Percentiles rank a stretch among this genome's conserved stretches.
phyloP scores from a whole-genome alignment of 306 rosid genomes.

The Gillenia trifoliata region DNA sequence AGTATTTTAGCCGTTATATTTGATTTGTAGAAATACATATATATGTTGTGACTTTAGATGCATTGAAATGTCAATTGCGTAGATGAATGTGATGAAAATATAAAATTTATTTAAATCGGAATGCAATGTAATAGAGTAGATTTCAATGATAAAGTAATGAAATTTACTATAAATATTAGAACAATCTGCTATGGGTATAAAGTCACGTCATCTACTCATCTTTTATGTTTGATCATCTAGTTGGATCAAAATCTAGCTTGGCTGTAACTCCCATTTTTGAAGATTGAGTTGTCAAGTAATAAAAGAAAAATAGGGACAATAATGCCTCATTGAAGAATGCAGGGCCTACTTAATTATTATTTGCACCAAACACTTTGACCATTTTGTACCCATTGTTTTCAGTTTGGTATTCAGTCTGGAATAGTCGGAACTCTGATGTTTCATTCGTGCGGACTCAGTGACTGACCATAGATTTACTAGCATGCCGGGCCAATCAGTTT shows the following conservation, averaged over 20 bases:
- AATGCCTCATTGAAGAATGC: neutral
- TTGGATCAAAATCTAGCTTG: neutral
- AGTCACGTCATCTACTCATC: neutral
- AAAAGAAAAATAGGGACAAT: neutral
- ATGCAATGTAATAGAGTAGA: no score
- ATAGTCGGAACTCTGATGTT: neutral
- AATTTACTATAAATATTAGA: neutral
- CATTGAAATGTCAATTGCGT: no score
- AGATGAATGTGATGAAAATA: no score
- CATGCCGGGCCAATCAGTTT: neutral
- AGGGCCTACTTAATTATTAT: slow-evolving; percentile 10
- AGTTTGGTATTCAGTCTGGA: neutral
- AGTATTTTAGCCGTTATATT: no score
- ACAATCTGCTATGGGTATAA: neutral
- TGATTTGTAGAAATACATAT: no score
- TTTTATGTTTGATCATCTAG: neutral
- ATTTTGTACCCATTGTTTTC: slow-evolving; percentile 12
- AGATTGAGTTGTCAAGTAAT: slow-evolving; percentile 9
- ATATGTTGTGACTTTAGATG: no score
- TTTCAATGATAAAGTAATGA: neutral
- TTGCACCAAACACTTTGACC: neutral
- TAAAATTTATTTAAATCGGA: no score
- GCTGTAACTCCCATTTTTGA: slow-evolving; percentile 12
- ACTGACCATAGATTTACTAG: no score
- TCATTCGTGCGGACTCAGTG: slow-evolving; percentile 7